Base-by-base conservation (phyloP, 129 eudicot genomes). In the Sambucus nigra region DNA sequence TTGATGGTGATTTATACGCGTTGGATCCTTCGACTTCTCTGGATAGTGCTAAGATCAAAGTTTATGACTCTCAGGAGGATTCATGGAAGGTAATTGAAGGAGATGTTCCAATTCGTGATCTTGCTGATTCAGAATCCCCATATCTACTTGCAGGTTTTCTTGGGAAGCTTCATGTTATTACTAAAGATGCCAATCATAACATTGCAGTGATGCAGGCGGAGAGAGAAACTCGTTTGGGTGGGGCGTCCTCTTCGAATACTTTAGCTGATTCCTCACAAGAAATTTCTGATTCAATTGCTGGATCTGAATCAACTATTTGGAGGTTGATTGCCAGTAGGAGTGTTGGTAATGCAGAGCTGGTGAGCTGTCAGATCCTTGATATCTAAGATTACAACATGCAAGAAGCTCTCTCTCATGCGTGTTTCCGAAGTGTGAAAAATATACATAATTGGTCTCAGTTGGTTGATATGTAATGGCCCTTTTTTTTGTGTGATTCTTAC, bases 351-450 rank as follows among this genome's bases (percentile, higher is more conserved):
- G 76, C 76, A 1, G 99, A 92, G 68, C 86, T 92, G 18, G 78
- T 92, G 55, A 84, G 95, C 71, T 91, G 99, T 70, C 95, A 85
- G 70, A 80, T 76, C 56, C 95, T 91, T 62, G 76, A 75, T 68
- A 66, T 91, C 22, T 91, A 87, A 72, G 26, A 25, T 42, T 27
- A 27, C 16, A 7, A 40, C 9, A 9, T 51, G 38, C 19, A 46
- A 59, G 41, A 47, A 59, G 29, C 48, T 19, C 12, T 33, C 17
- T 25, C 20, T n/a, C n/a, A n/a, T n/a, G n/a, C n/a, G n/a, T n/a
- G n/a, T n/a, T n/a, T n/a, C n/a, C n/a, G n/a, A n/a, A n/a, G n/a
- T n/a, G n/a, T n/a, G n/a, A n/a, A n/a, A n/a, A n/a, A n/a, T n/a
- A n/a, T n/a, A n/a, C n/a, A n/a, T n/a, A n/a, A n/a, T n/a, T n/a